Percentiles rank a stretch among this genome's conserved stretches.
Conservation (phyloP, 805 yeast species). For the Starmerella vitae region DNA sequence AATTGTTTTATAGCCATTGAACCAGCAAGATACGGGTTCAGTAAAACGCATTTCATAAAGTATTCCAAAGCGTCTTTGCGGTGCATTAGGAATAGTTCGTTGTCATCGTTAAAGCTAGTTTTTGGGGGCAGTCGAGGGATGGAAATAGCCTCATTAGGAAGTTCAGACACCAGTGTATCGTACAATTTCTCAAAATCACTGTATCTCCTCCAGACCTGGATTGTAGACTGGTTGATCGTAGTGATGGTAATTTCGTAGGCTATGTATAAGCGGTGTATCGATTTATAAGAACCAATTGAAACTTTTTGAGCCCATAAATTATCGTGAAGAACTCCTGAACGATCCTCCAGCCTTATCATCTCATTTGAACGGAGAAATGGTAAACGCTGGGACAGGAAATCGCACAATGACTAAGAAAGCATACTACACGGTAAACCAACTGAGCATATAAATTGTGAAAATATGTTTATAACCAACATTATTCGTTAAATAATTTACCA, state of each 20-base stretch:
- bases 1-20: conserved; percentile 14
- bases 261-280: conserved; percentile 34
- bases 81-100: conserved; percentile 26
- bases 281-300: conserved; percentile 30
- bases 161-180: conserved; percentile 27
- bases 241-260: conserved; percentile 32
- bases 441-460: too few species aligned
- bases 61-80: conserved; percentile 35
- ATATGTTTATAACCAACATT: too few species aligned
- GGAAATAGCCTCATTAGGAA: conserved; percentile 28
- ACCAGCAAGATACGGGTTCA: conserved; percentile 32
- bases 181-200: conserved; percentile 47
- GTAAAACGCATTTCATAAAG: conserved; percentile 33
- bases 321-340: conserved; percentile 8
- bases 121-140: conserved; percentile 39
- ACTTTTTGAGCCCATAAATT: conserved; percentile 32
- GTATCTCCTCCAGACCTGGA: conserved; percentile 46
- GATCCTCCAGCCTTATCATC: conserved; percentile 20
- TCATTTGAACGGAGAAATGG: neutral
- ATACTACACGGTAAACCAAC: too few species aligned
- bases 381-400: too few species aligned
- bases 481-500: too few species aligned
- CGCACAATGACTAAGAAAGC: too few species aligned
- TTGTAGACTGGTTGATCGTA: conserved; percentile 26
- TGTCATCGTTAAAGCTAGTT: conserved; percentile 23